phyloP scores from a whole-genome alignment of 129 eudicot species.

The Flaveria trinervia region DNA sequence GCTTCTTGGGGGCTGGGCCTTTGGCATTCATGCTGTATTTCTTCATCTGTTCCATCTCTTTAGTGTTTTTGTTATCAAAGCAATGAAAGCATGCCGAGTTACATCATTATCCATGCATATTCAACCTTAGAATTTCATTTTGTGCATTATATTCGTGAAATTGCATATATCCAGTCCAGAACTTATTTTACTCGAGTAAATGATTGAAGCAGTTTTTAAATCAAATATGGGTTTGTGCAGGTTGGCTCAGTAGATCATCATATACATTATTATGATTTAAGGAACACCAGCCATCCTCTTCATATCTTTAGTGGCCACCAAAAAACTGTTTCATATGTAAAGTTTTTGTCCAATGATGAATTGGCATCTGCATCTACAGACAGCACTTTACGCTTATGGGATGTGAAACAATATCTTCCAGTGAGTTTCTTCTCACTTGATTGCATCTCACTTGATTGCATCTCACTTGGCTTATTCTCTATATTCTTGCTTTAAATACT shows the following conservation, averaged over 20 bases:
- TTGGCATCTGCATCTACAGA: slow-evolving; percentile 72
- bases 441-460: slow-evolving; percentile 9
- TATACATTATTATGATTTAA: slow-evolving; percentile 64
- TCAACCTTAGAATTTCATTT: not conserved
- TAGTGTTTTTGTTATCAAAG: slow-evolving; percentile 10
- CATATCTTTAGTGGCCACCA: slow-evolving; percentile 64
- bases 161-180: not conserved
- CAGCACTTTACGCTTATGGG: slow-evolving; percentile 65
- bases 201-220: not conserved
- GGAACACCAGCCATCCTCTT: slow-evolving; percentile 58
- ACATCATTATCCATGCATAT: slow-evolving; percentile 1
- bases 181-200: not conserved
- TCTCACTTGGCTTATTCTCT: not conserved
- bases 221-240: slow-evolving; percentile 38
- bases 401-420: slow-evolving; percentile 48
- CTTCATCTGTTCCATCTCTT: not conserved
- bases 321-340: slow-evolving; percentile 67
- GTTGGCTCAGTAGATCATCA: slow-evolving; percentile 74
- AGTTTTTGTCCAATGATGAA: slow-evolving; percentile 54
- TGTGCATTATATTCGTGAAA: not conserved
- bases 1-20: not conserved
- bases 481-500: not conserved
- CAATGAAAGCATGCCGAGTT: not conserved
- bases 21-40: not conserved
- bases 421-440: slow-evolving; percentile 38